phyloP scores from a whole-genome alignment of 2,329 filamentous ascomycete genomes.

The Fusarium tuaranense region DNA sequence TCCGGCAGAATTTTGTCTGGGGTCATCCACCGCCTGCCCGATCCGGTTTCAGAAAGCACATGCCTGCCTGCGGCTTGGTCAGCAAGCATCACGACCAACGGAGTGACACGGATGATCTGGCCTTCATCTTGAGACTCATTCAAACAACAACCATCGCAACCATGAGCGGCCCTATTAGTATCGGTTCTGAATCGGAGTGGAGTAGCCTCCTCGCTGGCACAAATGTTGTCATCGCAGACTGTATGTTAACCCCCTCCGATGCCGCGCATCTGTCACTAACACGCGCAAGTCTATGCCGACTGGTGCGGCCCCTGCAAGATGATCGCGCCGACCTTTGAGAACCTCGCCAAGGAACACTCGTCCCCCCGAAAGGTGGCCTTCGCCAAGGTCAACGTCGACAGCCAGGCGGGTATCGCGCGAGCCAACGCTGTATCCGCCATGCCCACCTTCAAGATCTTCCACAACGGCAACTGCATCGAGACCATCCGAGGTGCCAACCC shows the following conservation, averaged over 20 bases:
- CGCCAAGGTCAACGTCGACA: constrained; percentile 91
- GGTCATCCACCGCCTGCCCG: constrained; percentile 38
- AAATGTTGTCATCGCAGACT: constrained; percentile 88
- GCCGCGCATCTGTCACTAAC: constrained; percentile 39
- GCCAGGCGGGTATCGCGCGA: constrained; percentile 80
- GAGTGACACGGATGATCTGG: constrained; percentile 36
- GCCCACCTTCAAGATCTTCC: constrained; percentile 95
- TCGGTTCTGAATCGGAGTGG: constrained; percentile 78
- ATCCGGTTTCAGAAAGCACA: constrained; percentile 4
- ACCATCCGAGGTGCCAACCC: constrained; percentile 87
- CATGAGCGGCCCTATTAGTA: constrained; percentile 64
- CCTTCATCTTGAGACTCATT: constrained; percentile 19
- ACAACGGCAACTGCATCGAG: constrained; percentile 77
- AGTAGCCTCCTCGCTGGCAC: constrained; percentile 77
- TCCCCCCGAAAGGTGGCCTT: constrained; percentile 88
- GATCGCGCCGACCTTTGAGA: constrained; percentile 90
- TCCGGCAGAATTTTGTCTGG: constrained; percentile 45
- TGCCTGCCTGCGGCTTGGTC: constrained; percentile 29
- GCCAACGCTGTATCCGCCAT: constrained; percentile 86
- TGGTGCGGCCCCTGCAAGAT: constrained; percentile 96
- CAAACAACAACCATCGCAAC: constrained; percentile 34
- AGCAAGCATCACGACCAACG: constrained; percentile 33
- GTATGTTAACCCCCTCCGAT: constrained; percentile 63
- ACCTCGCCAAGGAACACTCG: constrained; percentile 82
- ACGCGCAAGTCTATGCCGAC: constrained; percentile 86